These are phyloP conservation scores for Penicillium flavigenum DNA, from an alignment of 495 filamentous ascomycete genomes.

Conservation along the genomic window DNA sequence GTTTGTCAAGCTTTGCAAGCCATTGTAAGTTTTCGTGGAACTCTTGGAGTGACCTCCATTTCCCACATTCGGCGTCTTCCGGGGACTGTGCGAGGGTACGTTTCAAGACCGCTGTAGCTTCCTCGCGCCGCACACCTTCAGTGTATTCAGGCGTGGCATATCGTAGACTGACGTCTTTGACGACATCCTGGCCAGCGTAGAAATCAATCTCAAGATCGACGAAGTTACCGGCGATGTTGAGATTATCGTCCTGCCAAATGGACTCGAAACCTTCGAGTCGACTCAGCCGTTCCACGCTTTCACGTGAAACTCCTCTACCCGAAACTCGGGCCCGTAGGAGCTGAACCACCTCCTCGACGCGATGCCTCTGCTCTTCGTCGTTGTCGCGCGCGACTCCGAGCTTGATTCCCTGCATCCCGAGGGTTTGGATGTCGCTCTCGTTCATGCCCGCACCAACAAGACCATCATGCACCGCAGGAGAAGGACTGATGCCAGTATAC, in stretches of 20 bases:
- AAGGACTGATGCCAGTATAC: conserved; percentile 46
- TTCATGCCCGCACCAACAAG: conserved; percentile 44
- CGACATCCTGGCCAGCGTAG: conserved; percentile 42
- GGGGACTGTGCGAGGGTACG: conserved; percentile 46
- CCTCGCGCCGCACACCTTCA: conserved; percentile 42
- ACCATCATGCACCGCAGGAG: conserved; percentile 41
- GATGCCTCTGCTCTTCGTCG: conserved; percentile 54
- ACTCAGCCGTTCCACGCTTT: conserved; percentile 75
- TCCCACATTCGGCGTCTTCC: conserved; percentile 38
- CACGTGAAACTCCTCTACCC: conserved; percentile 65
- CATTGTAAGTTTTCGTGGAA: conserved; percentile 82
- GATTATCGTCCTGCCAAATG: conserved; percentile 64
- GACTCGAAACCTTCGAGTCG: conserved; percentile 71
- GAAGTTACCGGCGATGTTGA: conserved; percentile 70
- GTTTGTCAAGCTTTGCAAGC: conserved; percentile 72
- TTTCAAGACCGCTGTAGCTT: conserved; percentile 53
- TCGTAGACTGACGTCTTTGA: conserved; percentile 46
- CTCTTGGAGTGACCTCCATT: conserved; percentile 59
- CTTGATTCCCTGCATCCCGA: conserved; percentile 45
- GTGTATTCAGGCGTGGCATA: conserved; percentile 47
- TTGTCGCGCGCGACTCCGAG: conserved; percentile 45
- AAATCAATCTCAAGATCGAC: conserved; percentile 55
- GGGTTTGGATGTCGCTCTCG: conserved; percentile 44
- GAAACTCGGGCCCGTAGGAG: conserved; percentile 43
- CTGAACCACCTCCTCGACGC: conserved; percentile 49